Percentiles rank a stretch among this genome's conserved stretches.
These are phyloP conservation scores for Fraxinus quadrangulata DNA, from an alignment of 257 asterid species.

Conservation along the genomic window DNA sequence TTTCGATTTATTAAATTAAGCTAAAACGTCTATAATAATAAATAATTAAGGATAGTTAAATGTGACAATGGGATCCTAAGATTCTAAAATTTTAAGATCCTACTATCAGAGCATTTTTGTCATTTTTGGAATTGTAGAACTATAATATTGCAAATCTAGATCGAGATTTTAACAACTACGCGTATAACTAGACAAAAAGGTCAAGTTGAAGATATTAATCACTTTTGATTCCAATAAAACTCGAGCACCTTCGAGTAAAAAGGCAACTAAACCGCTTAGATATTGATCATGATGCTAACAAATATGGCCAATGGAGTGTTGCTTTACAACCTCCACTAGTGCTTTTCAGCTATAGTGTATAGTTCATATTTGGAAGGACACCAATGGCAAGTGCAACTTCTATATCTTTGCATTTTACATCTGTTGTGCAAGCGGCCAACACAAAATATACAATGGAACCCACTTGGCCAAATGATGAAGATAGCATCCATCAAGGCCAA, in stretches of 20 bases:
- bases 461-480: conserved; percentile 20
- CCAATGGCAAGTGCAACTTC: conserved; percentile 21
- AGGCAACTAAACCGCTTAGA: not conserved
- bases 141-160: no score
- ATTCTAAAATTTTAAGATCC: no score
- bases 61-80: no score
- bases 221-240: no score
- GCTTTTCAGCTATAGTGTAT: not conserved
- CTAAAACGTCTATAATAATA: no score
- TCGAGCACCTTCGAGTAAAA: not conserved
- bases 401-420: conserved; percentile 22
- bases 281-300: not conserved
- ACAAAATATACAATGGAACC: conserved; percentile 28
- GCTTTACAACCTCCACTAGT: not conserved
- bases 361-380: conserved; percentile 3
- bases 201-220: not conserved
- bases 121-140: no score
- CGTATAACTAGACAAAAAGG: no score
- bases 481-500: conserved; percentile 12
- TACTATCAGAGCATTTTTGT: no score
- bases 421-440: conserved; percentile 28
- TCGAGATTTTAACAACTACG: no score
- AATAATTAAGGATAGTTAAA: no score
- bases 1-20: no score
- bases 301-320: not conserved